Percentiles rank a stretch among this genome's conserved stretches.
These are phyloP conservation scores for Macrophomina tecta DNA, from an alignment of 2,329 filamentous ascomycete genomes.

Conservation along the genomic window DNA sequence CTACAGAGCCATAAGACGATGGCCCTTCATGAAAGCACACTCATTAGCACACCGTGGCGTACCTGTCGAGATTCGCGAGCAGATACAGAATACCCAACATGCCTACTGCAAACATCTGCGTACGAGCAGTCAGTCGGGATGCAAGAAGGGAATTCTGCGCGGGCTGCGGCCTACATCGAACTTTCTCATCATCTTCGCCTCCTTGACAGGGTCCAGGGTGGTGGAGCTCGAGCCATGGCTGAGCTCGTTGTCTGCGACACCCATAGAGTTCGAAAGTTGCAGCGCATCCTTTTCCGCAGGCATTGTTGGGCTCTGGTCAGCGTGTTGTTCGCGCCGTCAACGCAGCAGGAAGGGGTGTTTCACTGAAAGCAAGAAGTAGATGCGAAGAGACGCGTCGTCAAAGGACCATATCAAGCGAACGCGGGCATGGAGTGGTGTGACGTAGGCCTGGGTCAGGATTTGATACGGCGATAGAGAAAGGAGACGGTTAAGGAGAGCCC, in stretches of 20 bases:
- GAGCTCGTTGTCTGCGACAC: constrained; percentile 7
- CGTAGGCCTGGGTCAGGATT: background rate
- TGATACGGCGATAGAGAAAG: background rate
- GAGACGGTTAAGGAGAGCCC: background rate
- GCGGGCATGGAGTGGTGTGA: background rate
- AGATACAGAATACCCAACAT: constrained; percentile 27
- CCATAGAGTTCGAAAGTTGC: constrained; percentile 14
- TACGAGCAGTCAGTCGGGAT: background rate
- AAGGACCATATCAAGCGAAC: background rate
- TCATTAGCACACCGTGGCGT: constrained; percentile 16
- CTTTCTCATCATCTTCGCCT: constrained; percentile 25
- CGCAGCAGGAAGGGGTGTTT: constrained; percentile 6
- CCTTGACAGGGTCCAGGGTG: constrained; percentile 23
- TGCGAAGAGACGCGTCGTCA: background rate
- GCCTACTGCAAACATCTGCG: constrained; percentile 23
- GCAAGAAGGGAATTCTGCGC: background rate
- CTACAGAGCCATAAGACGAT: constrained; percentile 25
- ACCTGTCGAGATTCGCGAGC: constrained; percentile 28
- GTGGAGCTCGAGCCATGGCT: constrained; percentile 17
- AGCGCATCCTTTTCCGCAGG: constrained; percentile 17
- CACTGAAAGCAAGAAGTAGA: constrained; percentile 12
- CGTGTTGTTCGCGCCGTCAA: background rate
- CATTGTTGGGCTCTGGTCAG: constrained; percentile 23
- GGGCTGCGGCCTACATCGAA: constrained; percentile 11
- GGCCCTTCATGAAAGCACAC: background rate